Conservation (phyloP, 257 asterid species). For the Ocimum tenuiflorum region DNA sequence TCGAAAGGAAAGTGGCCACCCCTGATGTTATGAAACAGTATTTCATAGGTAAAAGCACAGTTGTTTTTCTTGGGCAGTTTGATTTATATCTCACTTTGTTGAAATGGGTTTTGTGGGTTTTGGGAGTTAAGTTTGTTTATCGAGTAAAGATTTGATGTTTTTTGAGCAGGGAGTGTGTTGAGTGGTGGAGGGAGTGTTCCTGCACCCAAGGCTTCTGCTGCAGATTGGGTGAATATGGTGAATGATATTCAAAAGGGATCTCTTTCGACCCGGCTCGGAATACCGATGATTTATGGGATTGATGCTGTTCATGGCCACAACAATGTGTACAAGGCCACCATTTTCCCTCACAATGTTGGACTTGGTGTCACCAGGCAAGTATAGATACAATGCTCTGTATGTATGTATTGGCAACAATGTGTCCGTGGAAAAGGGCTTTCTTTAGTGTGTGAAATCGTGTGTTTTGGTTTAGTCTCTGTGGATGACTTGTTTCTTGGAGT, state of each 20-base stretch:
- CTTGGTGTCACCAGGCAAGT: slow-evolving; percentile 76
- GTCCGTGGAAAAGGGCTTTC: not conserved
- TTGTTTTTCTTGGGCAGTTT: not conserved
- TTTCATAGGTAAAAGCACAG: slow-evolving; percentile 49
- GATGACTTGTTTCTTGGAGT: slow-evolving; percentile 1
- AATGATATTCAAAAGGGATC: slow-evolving; percentile 55
- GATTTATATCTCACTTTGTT: not conserved
- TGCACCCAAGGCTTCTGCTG: slow-evolving; percentile 55
- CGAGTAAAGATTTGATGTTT: not conserved
- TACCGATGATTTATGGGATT: slow-evolving; percentile 62
- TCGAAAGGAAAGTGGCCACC: slow-evolving; percentile 62
- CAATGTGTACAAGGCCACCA: slow-evolving; percentile 58
- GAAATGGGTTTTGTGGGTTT: not conserved
- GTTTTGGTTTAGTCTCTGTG: not conserved
- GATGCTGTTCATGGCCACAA: slow-evolving; percentile 79
- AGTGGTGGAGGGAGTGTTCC: slow-evolving; percentile 82
- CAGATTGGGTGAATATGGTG: slow-evolving; percentile 58
- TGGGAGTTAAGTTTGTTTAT: not conserved
- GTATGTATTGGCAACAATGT: not conserved
- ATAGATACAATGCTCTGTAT: not conserved
- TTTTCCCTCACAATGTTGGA: slow-evolving; percentile 74
- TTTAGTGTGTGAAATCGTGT: slow-evolving; percentile 1
- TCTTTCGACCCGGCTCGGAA: slow-evolving; percentile 55
- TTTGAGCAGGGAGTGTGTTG: slow-evolving; percentile 58
- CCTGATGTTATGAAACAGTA: slow-evolving; percentile 46